Base-by-base conservation (phyloP, 176 grass and related monocot genomes). In the Alopecurus myosuroides region DNA sequence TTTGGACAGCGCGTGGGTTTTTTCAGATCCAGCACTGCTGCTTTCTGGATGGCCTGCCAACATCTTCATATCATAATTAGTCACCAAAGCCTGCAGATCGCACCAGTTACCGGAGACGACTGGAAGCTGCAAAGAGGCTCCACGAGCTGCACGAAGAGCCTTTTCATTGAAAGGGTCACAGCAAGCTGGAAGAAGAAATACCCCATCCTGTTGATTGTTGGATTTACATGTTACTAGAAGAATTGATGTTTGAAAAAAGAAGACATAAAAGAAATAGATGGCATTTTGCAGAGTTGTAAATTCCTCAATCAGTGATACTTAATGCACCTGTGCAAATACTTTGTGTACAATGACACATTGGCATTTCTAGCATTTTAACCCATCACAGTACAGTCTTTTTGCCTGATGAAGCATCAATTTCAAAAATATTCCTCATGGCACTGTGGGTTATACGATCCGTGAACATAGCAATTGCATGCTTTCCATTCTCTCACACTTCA, bases 111-210 rank as follows among this genome's bases (percentile, higher is more conserved):
- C 89, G 22, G 83, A 94, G 56, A 95, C 71, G 51, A 98, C 68
- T 77, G 96, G 96, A 62, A 95, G 80, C 82, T 95, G 93, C 82
- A 98, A 92, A 23, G 93, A 92, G 63, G 93, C 87, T 80, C 96
- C 93, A 63, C 96, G 91, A 62, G 96, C 91, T 80, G 96, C 91
- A 92, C 91, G 85, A 28, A 98, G 80, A 74, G 89, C 96, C 80
- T 98, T 98, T 76, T 98, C 93, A 85, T 98, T 94, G 79, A 98
- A 98, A 74, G 96, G 96, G 69, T 98, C 93, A 83, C 93, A 98
- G 52, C 96, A 98, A 87, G 72, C 81, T 34, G 89, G 91, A 83
- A 98, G 93, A 84, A 98, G 91, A 87, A 92, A 98, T 40, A 91
- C 79, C 33, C 93, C 96, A 88, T 95, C 91, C 96, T 98, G 89